Evolutionary conservation across 2,329 filamentous ascomycete genomes (phyloP), one percentile per base, ranked within the genome.

Genomic region (Pseudogymnoascus destructans): DNA sequence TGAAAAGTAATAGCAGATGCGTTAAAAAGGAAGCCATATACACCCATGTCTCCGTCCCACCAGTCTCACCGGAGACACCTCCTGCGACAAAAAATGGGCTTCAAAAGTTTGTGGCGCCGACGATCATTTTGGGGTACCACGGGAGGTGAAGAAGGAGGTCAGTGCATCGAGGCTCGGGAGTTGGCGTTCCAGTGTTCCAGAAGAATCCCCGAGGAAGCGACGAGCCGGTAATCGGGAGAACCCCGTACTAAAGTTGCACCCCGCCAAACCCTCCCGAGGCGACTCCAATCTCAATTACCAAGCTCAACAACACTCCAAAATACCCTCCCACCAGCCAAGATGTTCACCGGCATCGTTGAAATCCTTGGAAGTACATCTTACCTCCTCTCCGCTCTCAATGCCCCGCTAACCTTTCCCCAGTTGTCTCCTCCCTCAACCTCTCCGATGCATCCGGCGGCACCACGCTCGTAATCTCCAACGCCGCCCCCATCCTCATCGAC

Each of bases 311-410:
- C 52, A 55, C 15, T 17, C n/a, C 32, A 9, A 55, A 19, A 36
- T 30, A 30, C 52, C 52, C 10, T 55, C 33, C 3, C 27, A 35
- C 6, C 52, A 55, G 52, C 52, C 52, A 55, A 55, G 52, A 97
- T 98, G 93, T 97, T 98, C 70, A 97, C 93, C 59, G 93, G 93
- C 65, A 87, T 95, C 62, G 88, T 95, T 58, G 90, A 95, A 74
- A 86, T 86, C 62, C 86, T 97, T 63, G 93, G 93, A 76, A 91
- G 92, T 95, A 76, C 73, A 84, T 75, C 59, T 56, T 13, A 30
- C 38, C 56, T 60, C 60, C 63, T 65, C 63, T 67, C 68, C 59
- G 57, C 65, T 63, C 64, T 58, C 66, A 65, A 67, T 64, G 68
- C 70, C 64, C 67, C 64, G 58, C 55, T 66, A 58, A 60, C 33